Evolutionary conservation across 164 flowering plant genomes (phyloP), one percentile per base, ranked within the genome.

Genomic region (Akebia trifoliata): DNA sequence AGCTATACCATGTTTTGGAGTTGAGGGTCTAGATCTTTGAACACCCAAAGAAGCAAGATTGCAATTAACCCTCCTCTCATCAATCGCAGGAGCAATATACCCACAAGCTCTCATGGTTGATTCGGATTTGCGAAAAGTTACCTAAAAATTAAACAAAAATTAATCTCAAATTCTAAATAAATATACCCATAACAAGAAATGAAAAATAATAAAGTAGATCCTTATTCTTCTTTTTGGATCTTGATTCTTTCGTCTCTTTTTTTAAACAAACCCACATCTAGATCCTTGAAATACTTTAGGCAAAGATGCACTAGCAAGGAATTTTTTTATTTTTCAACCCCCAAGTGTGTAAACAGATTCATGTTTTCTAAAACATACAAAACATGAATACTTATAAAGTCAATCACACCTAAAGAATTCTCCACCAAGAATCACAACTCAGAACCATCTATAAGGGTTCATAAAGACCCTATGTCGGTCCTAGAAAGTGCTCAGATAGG

Each of bases 61-160:
- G 73, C 98, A 91, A 52, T 91, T 91, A 21, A 96, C 92, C 71
- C 95, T 87, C 64, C 98, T 80, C n/a, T 96, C 98, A 74, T 91
- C 98, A 15, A 91, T 91, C 59, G 88, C 90, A 0, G 98, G 96
- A 63, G 92, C 72, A 17, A 90, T 78, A 81, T 91, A 91, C 21
- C 76, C 84, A 57, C 98, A 91, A 18, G 98, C 94, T 67, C 80
- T 83, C 91, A 75, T 83, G 51, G 98, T 96, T 0, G 98, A 80
- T 3, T 91, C 95, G 0, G 94, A 76, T 47, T 88, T 96, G 0
- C 81, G 74, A 61, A 88, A 91, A 26, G 98, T 91, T 14, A 91
- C 96, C 98, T 91, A 53, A 56, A 54, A 47, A 32, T 39, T 21
- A 24, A 50, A 63, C 29, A 28, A 58, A 18, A 9, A 46, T 2